Conservation (phyloP, 2,329 filamentous ascomycete species). For the Pezicula rhizophila region DNA sequence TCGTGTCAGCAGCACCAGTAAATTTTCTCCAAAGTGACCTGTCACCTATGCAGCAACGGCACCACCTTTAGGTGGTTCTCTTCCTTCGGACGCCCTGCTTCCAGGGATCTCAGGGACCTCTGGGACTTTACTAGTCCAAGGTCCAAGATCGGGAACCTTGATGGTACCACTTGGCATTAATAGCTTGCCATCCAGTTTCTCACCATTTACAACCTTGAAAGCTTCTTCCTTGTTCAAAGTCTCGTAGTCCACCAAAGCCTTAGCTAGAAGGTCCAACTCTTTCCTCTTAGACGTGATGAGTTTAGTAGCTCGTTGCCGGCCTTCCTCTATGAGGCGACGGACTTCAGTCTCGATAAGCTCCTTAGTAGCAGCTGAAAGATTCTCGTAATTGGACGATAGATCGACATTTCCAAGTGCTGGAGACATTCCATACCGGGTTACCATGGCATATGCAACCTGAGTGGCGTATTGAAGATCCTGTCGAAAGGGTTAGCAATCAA, state of each 20-base stretch:
- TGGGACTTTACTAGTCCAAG: conserved; percentile 12
- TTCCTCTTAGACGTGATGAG: conserved; percentile 70
- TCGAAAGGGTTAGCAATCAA: conserved; percentile 21
- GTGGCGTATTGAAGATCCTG: conserved; percentile 84
- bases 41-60: conserved; percentile 14
- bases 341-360: conserved; percentile 84
- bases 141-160: conserved; percentile 51
- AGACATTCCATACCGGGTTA: conserved; percentile 87
- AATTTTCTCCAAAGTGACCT: neutral
- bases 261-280: conserved; percentile 81
- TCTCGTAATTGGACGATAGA: conserved; percentile 71
- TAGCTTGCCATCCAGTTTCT: conserved; percentile 68
- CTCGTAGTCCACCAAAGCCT: conserved; percentile 90
- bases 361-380: conserved; percentile 80
- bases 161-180: conserved; percentile 55
- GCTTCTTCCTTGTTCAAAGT: conserved; percentile 86
- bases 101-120: conserved; percentile 21
- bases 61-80: conserved; percentile 20
- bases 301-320: conserved; percentile 64
- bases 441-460: conserved; percentile 75
- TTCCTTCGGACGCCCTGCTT: conserved; percentile 12
- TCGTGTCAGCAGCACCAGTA: neutral
- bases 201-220: conserved; percentile 79
- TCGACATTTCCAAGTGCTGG: conserved; percentile 84
- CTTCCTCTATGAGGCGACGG: conserved; percentile 75